phyloP scores from a whole-genome alignment of 495 filamentous ascomycete genomes.

The Tuber melanosporum region DNA sequence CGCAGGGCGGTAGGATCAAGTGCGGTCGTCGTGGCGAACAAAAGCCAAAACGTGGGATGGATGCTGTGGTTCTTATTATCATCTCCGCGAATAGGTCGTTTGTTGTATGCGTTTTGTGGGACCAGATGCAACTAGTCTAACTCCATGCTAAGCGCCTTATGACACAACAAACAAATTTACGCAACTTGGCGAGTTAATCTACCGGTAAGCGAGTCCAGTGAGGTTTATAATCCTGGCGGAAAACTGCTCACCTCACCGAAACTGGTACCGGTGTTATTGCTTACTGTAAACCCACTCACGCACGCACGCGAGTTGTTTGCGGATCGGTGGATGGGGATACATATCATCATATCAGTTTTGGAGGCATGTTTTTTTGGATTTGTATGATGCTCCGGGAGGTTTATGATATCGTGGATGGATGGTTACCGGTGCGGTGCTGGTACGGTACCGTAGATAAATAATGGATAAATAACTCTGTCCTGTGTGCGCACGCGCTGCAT shows the following conservation, averaged over 20 bases:
- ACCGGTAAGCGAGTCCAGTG: neutral
- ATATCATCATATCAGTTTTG: neutral
- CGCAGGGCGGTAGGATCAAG: neutral
- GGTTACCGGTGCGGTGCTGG: neutral
- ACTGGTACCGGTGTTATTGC: neutral
- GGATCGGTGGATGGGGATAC: neutral
- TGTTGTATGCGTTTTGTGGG: neutral
- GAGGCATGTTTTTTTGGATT: neutral
- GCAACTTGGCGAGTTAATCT: neutral
- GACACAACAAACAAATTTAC: neutral
- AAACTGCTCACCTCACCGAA: neutral
- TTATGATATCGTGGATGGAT: conserved; percentile 1
- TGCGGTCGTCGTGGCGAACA: neutral
- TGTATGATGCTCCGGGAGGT: neutral
- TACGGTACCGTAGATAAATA: neutral
- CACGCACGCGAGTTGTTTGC: neutral
- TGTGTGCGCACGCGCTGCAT: neutral
- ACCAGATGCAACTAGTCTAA: neutral
- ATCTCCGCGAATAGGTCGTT: neutral
- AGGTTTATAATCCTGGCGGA: neutral
- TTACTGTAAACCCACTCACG: neutral
- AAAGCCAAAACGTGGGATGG: neutral
- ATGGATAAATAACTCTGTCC: neutral
- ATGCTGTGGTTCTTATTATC: neutral
- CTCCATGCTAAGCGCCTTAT: neutral